These are phyloP conservation scores for Lachnellula suecica DNA, from an alignment of 2,329 filamentous ascomycete species.

Conservation along the genomic window DNA sequence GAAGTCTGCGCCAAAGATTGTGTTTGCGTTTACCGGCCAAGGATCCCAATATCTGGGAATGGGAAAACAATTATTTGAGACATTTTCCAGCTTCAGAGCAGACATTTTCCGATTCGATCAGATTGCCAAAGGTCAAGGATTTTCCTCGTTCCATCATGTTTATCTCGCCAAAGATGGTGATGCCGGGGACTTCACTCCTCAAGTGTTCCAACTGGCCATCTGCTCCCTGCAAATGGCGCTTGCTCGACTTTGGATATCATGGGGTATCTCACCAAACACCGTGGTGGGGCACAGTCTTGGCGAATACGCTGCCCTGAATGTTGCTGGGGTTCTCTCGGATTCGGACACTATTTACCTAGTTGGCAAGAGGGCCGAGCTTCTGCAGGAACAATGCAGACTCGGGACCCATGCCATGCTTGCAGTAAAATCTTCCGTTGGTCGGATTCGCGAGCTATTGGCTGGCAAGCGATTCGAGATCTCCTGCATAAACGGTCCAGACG, in stretches of 20 bases:
- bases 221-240: constrained; percentile 54
- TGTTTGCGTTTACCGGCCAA: constrained; percentile 43
- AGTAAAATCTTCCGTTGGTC: constrained; percentile 49
- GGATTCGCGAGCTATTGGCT: constrained; percentile 19
- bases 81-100: constrained; percentile 36
- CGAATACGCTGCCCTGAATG: constrained; percentile 70
- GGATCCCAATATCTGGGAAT: constrained; percentile 36
- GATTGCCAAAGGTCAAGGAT: constrained; percentile 8
- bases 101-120: constrained; percentile 10
- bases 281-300: constrained; percentile 66
- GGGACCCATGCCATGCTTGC: constrained; percentile 67
- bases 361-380: constrained; percentile 62
- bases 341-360: constrained; percentile 71
- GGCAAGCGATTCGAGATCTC: constrained; percentile 51
- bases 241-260: constrained; percentile 51
- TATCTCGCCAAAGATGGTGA: constrained; percentile 37
- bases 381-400: constrained; percentile 61
- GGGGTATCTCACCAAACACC: constrained; percentile 52
- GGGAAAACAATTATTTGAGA: constrained; percentile 11
- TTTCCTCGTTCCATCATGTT: constrained; percentile 17
- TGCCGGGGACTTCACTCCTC: constrained; percentile 36
- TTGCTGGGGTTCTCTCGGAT: constrained; percentile 69
- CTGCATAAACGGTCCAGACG: constrained; percentile 72
- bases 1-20: constrained; percentile 37
- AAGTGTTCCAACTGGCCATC: constrained; percentile 51